Conservation (phyloP, 495 filamentous ascomycete genomes). For the Annulohypoxylon moriforme region DNA sequence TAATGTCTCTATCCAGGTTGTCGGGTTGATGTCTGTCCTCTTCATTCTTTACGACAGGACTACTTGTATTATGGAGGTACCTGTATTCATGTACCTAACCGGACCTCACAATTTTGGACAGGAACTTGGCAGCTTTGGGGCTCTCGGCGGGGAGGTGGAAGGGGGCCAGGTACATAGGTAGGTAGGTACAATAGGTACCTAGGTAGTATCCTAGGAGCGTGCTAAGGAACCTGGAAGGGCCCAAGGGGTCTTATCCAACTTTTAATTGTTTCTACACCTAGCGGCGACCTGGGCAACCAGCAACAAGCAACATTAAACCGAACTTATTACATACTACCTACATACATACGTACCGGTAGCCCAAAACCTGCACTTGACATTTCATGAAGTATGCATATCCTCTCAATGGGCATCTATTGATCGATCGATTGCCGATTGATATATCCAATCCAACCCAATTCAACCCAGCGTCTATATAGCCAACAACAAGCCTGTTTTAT, state of each 20-base stretch:
- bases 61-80: slow-evolving; percentile 12
- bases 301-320: slow-evolving; percentile 33
- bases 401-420: slow-evolving; percentile 23
- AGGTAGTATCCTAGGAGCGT: slow-evolving; percentile 18
- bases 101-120: slow-evolving; percentile 26
- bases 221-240: not conserved
- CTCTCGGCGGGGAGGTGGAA: slow-evolving; percentile 34
- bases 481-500: slow-evolving; percentile 11
- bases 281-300: slow-evolving; percentile 5
- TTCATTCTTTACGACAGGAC: too few species aligned
- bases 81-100: slow-evolving; percentile 8
- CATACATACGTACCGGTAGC: slow-evolving; percentile 15
- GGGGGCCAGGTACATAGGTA: too few species aligned
- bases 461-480: slow-evolving; percentile 17
- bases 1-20: too few species aligned
- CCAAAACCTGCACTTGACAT: slow-evolving; percentile 19
- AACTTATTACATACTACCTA: slow-evolving; percentile 24
- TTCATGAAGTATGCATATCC: not conserved
- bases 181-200: too few species aligned
- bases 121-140: slow-evolving; percentile 22
- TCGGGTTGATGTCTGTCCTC: too few species aligned
- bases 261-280: slow-evolving; percentile 19
- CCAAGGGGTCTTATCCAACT: slow-evolving; percentile 29
- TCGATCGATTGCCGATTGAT: slow-evolving; percentile 15
- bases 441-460: slow-evolving; percentile 18